Evolutionary conservation across 495 filamentous ascomycete species (phyloP).

Genomic region (Xylaria cubensis): DNA sequence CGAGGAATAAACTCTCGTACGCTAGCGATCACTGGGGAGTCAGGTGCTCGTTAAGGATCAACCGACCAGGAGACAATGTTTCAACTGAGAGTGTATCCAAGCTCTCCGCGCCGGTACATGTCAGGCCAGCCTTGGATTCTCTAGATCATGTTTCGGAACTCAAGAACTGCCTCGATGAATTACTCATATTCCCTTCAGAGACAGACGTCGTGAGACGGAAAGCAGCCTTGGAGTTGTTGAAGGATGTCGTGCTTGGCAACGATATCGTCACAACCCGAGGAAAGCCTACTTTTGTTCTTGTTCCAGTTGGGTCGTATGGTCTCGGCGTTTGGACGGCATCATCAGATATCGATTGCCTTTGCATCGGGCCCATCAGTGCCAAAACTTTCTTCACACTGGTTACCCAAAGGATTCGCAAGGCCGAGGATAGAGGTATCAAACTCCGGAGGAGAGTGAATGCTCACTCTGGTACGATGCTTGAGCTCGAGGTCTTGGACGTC

Average conservation of each 20-base stretch:
- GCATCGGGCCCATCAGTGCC: slow-evolving; percentile 61
- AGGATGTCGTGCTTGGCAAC: slow-evolving; percentile 42
- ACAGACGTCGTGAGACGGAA: slow-evolving; percentile 49
- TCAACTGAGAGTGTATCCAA: slow-evolving; percentile 28
- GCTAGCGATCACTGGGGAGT: slow-evolving; percentile 67
- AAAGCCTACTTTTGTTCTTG: slow-evolving; percentile 51
- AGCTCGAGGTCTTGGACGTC: slow-evolving; percentile 56
- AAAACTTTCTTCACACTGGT: slow-evolving; percentile 62
- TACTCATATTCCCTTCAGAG: slow-evolving; percentile 49
- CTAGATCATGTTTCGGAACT: slow-evolving; percentile 37
- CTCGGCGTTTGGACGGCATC: slow-evolving; percentile 60
- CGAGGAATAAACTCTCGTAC: slow-evolving; percentile 34
- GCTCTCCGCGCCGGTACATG: slow-evolving; percentile 37
- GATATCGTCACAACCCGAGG: slow-evolving; percentile 27
- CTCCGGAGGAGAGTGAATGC: slow-evolving; percentile 60
- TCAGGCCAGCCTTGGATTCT: slow-evolving; percentile 29
- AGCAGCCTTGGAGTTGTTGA: slow-evolving; percentile 51
- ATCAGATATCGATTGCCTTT: slow-evolving; percentile 66
- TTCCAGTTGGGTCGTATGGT: slow-evolving; percentile 66
- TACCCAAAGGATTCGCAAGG: slow-evolving; percentile 54
- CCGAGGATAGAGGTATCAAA: slow-evolving; percentile 47
- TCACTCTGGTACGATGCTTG: slow-evolving; percentile 60
- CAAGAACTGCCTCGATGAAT: slow-evolving; percentile 36
- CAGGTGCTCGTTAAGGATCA: slow-evolving; percentile 48
- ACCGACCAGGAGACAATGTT: slow-evolving; percentile 13